Percentiles rank a stretch among this genome's conserved stretches.
phyloP scores from a whole-genome alignment of 2,329 filamentous ascomycete genomes.

The Alternaria triticimaculans region DNA sequence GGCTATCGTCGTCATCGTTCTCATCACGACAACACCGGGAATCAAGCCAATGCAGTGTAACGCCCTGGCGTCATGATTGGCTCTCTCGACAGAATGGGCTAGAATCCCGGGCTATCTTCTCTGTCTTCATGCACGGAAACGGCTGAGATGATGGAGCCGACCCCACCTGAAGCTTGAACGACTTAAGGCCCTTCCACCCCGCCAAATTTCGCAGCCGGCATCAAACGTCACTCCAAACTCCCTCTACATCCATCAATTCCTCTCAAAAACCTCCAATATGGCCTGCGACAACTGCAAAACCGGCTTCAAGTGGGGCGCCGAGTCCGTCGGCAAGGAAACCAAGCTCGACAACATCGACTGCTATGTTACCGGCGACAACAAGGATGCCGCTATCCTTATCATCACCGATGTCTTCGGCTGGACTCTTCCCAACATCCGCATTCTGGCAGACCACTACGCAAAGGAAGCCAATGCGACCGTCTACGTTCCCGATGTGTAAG shows the following conservation, averaged over 20 bases:
- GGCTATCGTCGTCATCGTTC: constrained; percentile 2
- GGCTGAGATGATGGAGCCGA: background rate
- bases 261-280: constrained; percentile 23
- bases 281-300: constrained; percentile 45
- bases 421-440: constrained; percentile 54
- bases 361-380: constrained; percentile 53
- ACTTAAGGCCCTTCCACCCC: constrained; percentile 7
- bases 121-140: background rate
- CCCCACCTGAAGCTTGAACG: constrained; percentile 3
- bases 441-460: constrained; percentile 58
- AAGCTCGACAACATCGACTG: constrained; percentile 48
- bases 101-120: background rate
- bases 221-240: background rate
- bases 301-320: constrained; percentile 51
- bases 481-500: constrained; percentile 56
- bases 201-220: background rate
- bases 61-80: constrained; percentile 3
- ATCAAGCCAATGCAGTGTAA: background rate
- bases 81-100: background rate
- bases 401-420: constrained; percentile 56
- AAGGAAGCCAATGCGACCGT: constrained; percentile 53
- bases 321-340: constrained; percentile 47
- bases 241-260: background rate
- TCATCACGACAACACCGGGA: background rate
- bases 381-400: constrained; percentile 57